A percentile compares a stretch with the other conserved stretches of the same genome.
Evolutionary conservation across 345 rosid genomes (phyloP).

Genomic region (Linum lewisii): DNA sequence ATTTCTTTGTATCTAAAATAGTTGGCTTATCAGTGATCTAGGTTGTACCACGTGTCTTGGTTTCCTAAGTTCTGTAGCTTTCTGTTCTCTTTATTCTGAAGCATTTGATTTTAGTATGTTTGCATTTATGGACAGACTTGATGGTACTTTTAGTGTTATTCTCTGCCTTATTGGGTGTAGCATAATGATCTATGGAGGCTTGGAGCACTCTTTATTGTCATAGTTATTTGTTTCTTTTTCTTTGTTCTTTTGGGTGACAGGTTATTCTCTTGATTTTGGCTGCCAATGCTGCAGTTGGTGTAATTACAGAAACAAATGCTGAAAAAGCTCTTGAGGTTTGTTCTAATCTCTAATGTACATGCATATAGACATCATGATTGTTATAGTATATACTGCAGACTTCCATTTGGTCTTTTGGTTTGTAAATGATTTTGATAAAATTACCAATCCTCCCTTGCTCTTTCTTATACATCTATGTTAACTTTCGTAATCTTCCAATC

Average conservation of each 20-base stretch:
- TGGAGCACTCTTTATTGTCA: slow-evolving; percentile 8
- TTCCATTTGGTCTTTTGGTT: background rate
- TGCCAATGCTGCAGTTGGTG: slow-evolving; percentile 98
- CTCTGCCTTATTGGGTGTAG: background rate
- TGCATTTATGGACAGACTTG: background rate
- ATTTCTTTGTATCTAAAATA: slow-evolving; percentile 3
- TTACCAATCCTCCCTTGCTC: background rate
- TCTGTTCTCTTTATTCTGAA: background rate
- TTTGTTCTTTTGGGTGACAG: slow-evolving; percentile 29
- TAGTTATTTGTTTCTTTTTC: slow-evolving; percentile 5
- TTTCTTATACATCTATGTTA: background rate
- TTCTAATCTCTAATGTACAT: slow-evolving; percentile 12
- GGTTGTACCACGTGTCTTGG: background rate
- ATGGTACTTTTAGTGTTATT: background rate
- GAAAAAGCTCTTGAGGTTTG: slow-evolving; percentile 95
- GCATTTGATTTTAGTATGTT: background rate
- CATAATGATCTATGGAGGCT: slow-evolving; percentile 6
- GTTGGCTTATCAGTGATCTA: background rate
- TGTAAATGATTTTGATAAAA: background rate
- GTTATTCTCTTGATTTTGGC: slow-evolving; percentile 94
- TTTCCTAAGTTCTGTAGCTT: no score
- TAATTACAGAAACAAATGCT: slow-evolving; percentile 97
- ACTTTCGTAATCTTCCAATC: background rate
- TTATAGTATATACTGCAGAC: background rate
- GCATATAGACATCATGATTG: background rate